Base-by-base conservation (phyloP, 345 rosid genomes). In the Eucalyptus cladocalyx region DNA sequence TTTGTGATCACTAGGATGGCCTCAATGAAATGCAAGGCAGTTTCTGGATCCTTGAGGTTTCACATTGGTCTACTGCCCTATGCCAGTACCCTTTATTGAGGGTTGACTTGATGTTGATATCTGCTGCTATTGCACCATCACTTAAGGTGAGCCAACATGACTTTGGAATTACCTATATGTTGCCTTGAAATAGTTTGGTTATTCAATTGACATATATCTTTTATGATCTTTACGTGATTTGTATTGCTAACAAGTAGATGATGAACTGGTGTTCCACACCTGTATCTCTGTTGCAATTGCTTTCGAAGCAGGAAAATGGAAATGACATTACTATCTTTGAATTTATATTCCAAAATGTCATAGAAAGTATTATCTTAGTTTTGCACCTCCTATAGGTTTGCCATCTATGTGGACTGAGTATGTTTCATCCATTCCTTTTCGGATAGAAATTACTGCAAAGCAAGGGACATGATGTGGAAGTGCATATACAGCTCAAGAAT, bases 361-460 rank as follows among this genome's bases (percentile, higher is more conserved):
- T 34, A 2, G 28, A 34, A 72, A 72, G 43, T 72, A 10, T 18
- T 37, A 18, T 34, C 26, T 34, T 69, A 18, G 26, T 18, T 18
- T 34, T 69, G 80, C 80, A 17, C 80, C 80, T 69, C 43, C 80
- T 69, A 34, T 69, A 34, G 37, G 80, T 69, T 69, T 34, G 7
- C 80, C 80, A 34, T 69, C 26, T 87, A 13, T 28, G 87, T 58
- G 47, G 80, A 14, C 87, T 87, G 53, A 51, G 65, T 13, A 72
- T 47, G 11, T 86, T 49, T 17, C 40, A 43, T 48, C 45, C 80
- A 51, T 32, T 8, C 58, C 86, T 69, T 40, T 56, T 89, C 86
- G 88, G 89, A 72, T 89, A 97, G 98, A 94, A 92, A 87, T 90
- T 96, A 90, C 94, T 97, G 81, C 89, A 88, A 88, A 90, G 91